Conservation (phyloP, 2,329 filamentous ascomycete species). For the Stachybotrys chlorohalonatus region DNA sequence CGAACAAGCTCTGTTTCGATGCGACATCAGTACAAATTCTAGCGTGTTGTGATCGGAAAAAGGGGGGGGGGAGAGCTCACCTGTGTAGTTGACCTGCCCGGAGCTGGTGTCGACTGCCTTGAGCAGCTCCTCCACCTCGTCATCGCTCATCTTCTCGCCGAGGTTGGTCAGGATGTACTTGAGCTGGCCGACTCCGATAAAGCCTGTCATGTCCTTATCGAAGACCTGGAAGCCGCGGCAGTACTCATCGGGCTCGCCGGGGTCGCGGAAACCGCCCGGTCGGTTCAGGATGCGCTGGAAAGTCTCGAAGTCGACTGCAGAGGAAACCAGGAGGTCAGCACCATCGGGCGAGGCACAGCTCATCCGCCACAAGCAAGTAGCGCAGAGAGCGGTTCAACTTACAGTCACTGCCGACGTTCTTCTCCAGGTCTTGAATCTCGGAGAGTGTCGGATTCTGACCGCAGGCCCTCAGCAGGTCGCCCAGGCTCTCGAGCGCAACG, state of each 20-base stretch:
- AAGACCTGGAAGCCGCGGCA: constrained; percentile 98
- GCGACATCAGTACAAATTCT: neutral
- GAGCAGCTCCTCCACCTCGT: constrained; percentile 96
- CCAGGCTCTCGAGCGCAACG: constrained; percentile 76
- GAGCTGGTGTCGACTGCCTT: constrained; percentile 96
- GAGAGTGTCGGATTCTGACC: constrained; percentile 94
- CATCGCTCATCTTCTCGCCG: constrained; percentile 98
- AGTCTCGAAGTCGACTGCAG: constrained; percentile 88
- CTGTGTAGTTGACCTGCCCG: constrained; percentile 95
- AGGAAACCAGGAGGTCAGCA: constrained; percentile 5
- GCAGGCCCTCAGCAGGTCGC: constrained; percentile 90
- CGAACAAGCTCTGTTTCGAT: constrained; percentile 61
- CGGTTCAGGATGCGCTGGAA: constrained; percentile 97
- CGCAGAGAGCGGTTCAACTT: constrained; percentile 31
- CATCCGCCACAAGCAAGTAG: neutral
- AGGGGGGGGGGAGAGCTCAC: constrained; percentile 38
- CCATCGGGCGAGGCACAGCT: neutral
- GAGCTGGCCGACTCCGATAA: constrained; percentile 94
- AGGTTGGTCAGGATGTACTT: constrained; percentile 97
- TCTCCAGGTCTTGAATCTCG: constrained; percentile 89
- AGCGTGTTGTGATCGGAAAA: neutral
- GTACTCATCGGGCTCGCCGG: constrained; percentile 96
- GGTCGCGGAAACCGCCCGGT: constrained; percentile 94
- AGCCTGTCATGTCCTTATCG: constrained; percentile 97
- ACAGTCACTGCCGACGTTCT: constrained; percentile 86